Evolutionary conservation across 345 rosid species (phyloP).

Genomic region (Eutrema yunnanense): DNA sequence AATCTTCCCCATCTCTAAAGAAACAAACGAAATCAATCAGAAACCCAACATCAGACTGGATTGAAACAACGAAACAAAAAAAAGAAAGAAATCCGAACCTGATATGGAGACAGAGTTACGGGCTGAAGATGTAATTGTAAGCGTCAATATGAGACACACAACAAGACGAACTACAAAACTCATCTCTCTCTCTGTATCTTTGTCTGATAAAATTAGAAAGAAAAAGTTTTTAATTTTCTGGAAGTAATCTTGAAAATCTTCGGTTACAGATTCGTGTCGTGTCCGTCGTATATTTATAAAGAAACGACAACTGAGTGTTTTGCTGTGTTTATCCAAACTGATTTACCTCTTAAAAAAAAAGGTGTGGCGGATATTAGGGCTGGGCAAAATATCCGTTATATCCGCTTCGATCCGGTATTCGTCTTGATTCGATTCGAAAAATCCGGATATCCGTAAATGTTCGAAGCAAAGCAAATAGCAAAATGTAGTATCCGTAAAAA

Average conservation of each 20-base stretch:
- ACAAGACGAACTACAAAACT: slow-evolving; percentile 14
- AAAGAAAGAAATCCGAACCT: slow-evolving; percentile 11
- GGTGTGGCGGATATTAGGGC: background rate
- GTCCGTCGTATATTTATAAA: background rate
- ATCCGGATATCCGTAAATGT: too few relatives aligned
- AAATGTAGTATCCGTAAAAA: too few relatives aligned
- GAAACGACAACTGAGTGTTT: slow-evolving; percentile 20
- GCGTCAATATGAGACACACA: slow-evolving; percentile 12
- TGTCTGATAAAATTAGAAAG: background rate
- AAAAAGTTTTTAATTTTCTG: background rate
- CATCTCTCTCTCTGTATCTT: slow-evolving; percentile 12
- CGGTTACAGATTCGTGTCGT: background rate
- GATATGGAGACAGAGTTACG: slow-evolving; percentile 18
- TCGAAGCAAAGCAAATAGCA: too few relatives aligned
- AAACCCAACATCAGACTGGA: background rate
- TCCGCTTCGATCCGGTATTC: too few relatives aligned
- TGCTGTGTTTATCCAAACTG: slow-evolving; percentile 21
- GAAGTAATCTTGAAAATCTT: background rate
- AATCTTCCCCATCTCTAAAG: slow-evolving; percentile 9
- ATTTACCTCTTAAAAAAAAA: background rate
- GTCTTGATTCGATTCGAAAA: too few relatives aligned
- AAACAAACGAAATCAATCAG: background rate
- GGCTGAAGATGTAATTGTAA: slow-evolving; percentile 15
- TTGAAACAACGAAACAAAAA: background rate
- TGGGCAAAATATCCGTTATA: too few relatives aligned